phyloP scores from a whole-genome alignment of 2,329 filamentous ascomycete species.

The Pestalotiopsis sp. region DNA sequence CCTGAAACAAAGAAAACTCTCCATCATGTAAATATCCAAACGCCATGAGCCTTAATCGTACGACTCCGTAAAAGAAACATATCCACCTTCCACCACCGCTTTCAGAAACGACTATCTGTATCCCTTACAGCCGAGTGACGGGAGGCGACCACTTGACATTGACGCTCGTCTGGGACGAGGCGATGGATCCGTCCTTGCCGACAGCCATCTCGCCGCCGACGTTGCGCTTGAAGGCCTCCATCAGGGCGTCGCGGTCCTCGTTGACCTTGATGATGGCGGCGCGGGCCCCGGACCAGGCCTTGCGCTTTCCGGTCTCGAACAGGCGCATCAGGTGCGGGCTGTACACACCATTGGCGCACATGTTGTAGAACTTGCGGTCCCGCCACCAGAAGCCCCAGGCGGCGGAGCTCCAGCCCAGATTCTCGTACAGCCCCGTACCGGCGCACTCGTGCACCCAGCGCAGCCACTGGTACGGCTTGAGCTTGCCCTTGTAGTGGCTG shows the following conservation, averaged over 20 bases:
- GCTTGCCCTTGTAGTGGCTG: conserved; percentile 3
- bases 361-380: conserved; percentile 9
- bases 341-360: conserved; percentile 4
- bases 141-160: neutral
- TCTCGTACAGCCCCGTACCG: neutral
- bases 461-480: conserved; percentile 6
- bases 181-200: neutral
- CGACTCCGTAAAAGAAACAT: neutral
- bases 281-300: conserved; percentile 1
- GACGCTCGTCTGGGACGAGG: neutral
- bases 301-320: conserved; percentile 3
- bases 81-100: neutral
- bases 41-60: neutral
- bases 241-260: neutral
- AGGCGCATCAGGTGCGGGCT: neutral
- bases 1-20: neutral
- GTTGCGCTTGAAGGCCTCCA: neutral
- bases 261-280: conserved; percentile 8
- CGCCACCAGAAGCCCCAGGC: conserved; percentile 6
- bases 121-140: neutral
- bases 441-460: conserved; percentile 6
- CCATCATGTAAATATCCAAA: neutral
- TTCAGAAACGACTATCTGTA: neutral
- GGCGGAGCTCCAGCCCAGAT: neutral
- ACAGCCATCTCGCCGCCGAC: neutral